Base-by-base conservation (phyloP, 306 rosid genomes). In the Cucumis melo region DNA sequence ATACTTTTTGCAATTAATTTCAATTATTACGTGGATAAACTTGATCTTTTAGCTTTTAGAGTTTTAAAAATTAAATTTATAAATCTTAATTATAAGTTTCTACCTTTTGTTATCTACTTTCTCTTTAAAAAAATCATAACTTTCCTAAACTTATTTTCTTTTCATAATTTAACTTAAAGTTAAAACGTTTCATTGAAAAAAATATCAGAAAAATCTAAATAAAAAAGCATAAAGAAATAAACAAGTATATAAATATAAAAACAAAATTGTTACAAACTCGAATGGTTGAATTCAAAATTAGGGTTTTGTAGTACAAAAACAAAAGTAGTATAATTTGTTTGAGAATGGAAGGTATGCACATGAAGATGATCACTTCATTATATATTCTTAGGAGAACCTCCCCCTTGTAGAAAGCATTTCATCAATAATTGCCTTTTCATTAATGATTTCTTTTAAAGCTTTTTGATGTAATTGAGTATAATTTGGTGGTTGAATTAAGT, bases 361-460 rank as follows among this genome's bases (percentile, higher is more conserved):
- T 67, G 34, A 67, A 67, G 8, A 39, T 11, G 8, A 39, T 11
- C 74, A n/a, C 54, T n/a, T 41, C 34, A 67, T n/a, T n/a, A n/a
- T n/a, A n/a, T n/a, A n/a, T 41, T 66, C 73, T 66, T 66, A 65
- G 73, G 73, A 67, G 32, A 42, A 67, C 20, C 34, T 67, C 54
- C 17, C 17, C 19, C 55, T 10, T 41, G 21, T 67, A 21, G 74
- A 67, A 67, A 67, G 19, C 50, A 10, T 67, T 66, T 66, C 32
- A 41, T 66, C 34, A 66, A 16, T 65, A 66, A 16, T 65, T 10
- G 73, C 24, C 16, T 32, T 1, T 34, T 64, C 21, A 66, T 41
- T 12, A 38, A 41, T 39, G 53, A 24, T n/a, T 65, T 65, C 0
- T 15, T 13, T 13, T 14, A 27, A 27, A 7, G 8, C 3, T 65